A percentile compares a stretch with the other conserved stretches of the same genome.
phyloP scores from a whole-genome alignment of 78 protist species.

The Creolimax fragrantissima region DNA sequence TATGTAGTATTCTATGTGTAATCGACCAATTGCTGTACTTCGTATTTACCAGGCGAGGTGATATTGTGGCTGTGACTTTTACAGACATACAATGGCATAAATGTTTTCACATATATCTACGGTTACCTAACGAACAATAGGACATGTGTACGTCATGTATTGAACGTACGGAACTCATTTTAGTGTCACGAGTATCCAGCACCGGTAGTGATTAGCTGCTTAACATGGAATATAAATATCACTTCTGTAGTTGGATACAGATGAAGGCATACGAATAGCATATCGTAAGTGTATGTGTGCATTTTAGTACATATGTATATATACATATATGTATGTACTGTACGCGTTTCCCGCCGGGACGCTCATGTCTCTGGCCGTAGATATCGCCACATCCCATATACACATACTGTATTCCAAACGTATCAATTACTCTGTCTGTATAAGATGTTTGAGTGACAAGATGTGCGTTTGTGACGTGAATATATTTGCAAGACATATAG shows the following conservation, averaged over 20 bases:
- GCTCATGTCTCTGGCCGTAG: too few relatives aligned
- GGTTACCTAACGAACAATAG: not conserved
- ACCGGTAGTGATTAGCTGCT: not conserved
- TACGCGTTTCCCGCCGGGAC: too few relatives aligned
- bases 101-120: not conserved
- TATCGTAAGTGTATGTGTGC: not conserved
- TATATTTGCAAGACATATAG: not conserved
- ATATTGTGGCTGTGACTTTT: too few relatives aligned
- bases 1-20: not conserved
- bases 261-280: not conserved
- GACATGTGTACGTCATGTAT: not conserved
- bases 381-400: too few relatives aligned
- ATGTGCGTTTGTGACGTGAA: too few relatives aligned
- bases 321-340: not conserved
- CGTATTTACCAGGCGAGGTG: not conserved
- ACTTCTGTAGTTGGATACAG: not conserved
- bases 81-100: too few relatives aligned
- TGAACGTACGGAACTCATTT: not conserved
- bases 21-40: not conserved
- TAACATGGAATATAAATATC: not conserved
- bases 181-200: not conserved
- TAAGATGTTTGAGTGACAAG: too few relatives aligned
- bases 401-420: too few relatives aligned
- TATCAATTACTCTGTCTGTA: too few relatives aligned
- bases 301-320: not conserved